phyloP scores from a whole-genome alignment of 23 red algal species.

The Cyanidioschyzon merolae region DNA sequence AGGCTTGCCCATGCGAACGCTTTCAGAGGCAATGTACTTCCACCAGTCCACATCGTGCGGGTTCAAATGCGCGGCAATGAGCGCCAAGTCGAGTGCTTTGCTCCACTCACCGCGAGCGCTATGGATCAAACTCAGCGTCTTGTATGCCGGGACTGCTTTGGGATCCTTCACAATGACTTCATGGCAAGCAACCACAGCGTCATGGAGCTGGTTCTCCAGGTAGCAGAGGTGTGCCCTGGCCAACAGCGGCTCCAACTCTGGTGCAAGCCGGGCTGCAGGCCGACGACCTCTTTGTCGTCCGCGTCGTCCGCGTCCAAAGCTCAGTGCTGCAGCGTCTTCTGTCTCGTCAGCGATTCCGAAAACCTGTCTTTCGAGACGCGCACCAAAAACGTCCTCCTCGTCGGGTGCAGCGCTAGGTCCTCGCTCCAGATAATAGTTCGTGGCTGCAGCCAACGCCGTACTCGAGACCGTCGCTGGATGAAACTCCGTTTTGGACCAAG shows the following conservation, averaged over 20 bases:
- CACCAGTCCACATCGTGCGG: slow-evolving; percentile 47
- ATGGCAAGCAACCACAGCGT: slow-evolving; percentile 31
- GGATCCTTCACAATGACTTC: slow-evolving; percentile 60
- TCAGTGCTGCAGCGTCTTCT: background rate
- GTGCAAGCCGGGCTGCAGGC: background rate
- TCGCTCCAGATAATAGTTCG: slow-evolving; percentile 12
- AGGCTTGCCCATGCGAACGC: background rate
- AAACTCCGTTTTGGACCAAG: background rate
- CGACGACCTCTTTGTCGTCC: slow-evolving; percentile 8
- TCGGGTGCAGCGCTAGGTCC: background rate
- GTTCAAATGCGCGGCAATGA: slow-evolving; percentile 71
- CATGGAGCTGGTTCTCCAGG: slow-evolving; percentile 25
- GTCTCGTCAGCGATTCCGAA: background rate
- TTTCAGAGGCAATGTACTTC: slow-evolving; percentile 41
- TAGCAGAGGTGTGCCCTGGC: background rate
- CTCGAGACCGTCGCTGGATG: background rate
- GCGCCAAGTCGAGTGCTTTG: slow-evolving; percentile 50
- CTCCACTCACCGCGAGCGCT: slow-evolving; percentile 38
- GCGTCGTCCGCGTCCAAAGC: slow-evolving; percentile 3
- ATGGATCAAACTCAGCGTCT: slow-evolving; percentile 60
- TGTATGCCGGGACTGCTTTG: slow-evolving; percentile 55
- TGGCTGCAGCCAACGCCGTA: background rate
- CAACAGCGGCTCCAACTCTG: background rate
- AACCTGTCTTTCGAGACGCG: background rate
- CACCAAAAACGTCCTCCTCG: slow-evolving; percentile 11